Evolutionary conservation across 2,329 filamentous ascomycete genomes (phyloP).

Genomic region (Phialophora expanda): DNA sequence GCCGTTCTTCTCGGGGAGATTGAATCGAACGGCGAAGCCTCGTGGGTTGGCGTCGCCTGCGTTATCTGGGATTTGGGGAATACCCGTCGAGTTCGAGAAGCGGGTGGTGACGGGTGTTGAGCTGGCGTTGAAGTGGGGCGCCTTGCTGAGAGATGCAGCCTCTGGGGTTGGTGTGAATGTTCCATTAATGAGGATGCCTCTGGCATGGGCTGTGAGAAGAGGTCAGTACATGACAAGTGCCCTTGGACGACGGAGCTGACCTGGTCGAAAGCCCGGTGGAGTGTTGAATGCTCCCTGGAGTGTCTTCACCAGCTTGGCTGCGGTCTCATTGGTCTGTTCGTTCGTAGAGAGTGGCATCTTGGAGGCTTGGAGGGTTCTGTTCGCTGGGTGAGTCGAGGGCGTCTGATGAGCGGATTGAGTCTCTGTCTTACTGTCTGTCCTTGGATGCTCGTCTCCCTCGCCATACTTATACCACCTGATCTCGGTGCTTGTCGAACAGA

Average conservation of each 20-base stretch:
- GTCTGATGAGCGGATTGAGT: not conserved
- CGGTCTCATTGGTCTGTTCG: slow-evolving; percentile 48
- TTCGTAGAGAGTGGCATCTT: slow-evolving; percentile 55
- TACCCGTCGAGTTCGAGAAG: slow-evolving; percentile 59
- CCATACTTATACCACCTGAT: slow-evolving; percentile 8
- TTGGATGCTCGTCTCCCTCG: not conserved
- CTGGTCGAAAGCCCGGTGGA: slow-evolving; percentile 51
- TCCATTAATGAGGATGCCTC: slow-evolving; percentile 59
- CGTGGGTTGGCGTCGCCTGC: slow-evolving; percentile 56
- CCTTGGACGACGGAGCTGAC: slow-evolving; percentile 37
- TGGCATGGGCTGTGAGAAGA: slow-evolving; percentile 59
- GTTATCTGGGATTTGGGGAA: slow-evolving; percentile 58
- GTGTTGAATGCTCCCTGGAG: slow-evolving; percentile 49
- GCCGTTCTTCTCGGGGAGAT: slow-evolving; percentile 46
- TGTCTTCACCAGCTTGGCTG: slow-evolving; percentile 45
- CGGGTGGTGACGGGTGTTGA: slow-evolving; percentile 56
- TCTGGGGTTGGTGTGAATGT: slow-evolving; percentile 57
- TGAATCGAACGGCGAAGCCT: slow-evolving; percentile 58
- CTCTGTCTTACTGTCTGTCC: not conserved
- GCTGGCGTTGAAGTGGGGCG: slow-evolving; percentile 55
- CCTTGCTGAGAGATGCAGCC: slow-evolving; percentile 54
- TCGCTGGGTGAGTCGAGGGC: not conserved
- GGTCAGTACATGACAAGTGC: slow-evolving; percentile 45
- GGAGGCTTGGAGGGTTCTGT: not conserved
- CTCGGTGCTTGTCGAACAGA: not conserved